These are phyloP conservation scores for Fomitopsis betulina DNA, from an alignment of 1,284 basidiomycete genomes.

Conservation along the genomic window DNA sequence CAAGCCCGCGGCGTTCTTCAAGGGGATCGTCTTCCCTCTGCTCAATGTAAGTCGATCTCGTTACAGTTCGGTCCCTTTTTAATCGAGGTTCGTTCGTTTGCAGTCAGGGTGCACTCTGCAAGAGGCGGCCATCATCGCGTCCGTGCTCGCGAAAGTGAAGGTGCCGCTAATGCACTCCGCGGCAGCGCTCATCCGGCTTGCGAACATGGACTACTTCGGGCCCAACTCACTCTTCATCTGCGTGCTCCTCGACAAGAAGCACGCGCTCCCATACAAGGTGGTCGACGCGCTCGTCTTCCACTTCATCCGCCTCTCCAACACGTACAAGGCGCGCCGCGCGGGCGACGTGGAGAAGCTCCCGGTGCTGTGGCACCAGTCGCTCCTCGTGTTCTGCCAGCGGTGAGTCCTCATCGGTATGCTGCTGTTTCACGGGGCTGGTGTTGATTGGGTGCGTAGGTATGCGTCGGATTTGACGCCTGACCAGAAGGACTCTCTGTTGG, in stretches of 20 bases:
- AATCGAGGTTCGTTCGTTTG: constrained; percentile 4
- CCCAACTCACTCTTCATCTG: constrained; percentile 97
- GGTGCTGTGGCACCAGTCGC: constrained; percentile 97
- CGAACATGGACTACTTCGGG: constrained; percentile 96
- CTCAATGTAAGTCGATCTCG: constrained; percentile 62
- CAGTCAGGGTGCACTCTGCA: constrained; percentile 84
- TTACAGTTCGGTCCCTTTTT: neutral
- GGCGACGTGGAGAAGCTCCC: constrained; percentile 78
- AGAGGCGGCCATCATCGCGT: constrained; percentile 94
- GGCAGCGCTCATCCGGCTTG: constrained; percentile 89
- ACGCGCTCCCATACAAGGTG: constrained; percentile 97
- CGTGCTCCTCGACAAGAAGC: constrained; percentile 96
- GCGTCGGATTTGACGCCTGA: constrained; percentile 95
- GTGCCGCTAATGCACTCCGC: constrained; percentile 96
- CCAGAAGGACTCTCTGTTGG: constrained; percentile 96
- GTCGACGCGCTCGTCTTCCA: constrained; percentile 98
- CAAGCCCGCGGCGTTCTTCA: constrained; percentile 98
- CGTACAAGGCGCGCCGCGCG: constrained; percentile 67
- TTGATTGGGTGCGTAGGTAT: constrained; percentile 55
- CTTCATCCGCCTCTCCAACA: constrained; percentile 92
- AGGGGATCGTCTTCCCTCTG: constrained; percentile 95
- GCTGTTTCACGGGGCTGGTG: neutral
- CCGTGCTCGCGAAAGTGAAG: constrained; percentile 87
- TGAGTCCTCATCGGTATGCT: constrained; percentile 28
- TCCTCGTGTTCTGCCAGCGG: constrained; percentile 94